Conservation (phyloP, 768 basidiomycete species). For the Calvatia gigantea region DNA sequence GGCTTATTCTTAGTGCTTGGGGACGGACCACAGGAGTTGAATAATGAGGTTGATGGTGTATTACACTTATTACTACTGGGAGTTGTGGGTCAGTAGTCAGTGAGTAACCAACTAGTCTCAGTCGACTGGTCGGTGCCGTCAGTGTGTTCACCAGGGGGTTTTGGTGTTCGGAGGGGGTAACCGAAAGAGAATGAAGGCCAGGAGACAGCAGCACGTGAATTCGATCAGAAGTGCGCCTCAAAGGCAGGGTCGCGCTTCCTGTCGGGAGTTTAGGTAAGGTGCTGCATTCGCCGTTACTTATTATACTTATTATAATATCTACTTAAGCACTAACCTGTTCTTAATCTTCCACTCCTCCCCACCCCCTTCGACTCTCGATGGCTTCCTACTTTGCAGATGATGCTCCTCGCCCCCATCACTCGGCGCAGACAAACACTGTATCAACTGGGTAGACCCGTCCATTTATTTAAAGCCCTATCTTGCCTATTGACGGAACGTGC, state of each 20-base stretch:
- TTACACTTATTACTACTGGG: no score
- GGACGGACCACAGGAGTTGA: not conserved
- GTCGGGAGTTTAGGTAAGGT: conserved; percentile 23
- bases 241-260: conserved; percentile 16
- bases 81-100: no score
- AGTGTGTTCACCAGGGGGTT: not conserved
- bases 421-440: conserved; percentile 12
- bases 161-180: not conserved
- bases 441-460: conserved; percentile 22
- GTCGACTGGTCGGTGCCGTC: no score
- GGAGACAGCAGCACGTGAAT: conserved; percentile 33
- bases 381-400: conserved; percentile 1
- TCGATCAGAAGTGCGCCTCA: conserved; percentile 29
- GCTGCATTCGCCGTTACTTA: conserved; percentile 12
- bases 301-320: no score
- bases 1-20: not conserved
- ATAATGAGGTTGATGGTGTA: not conserved
- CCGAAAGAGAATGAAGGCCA: conserved; percentile 15
- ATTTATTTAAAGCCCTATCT: not conserved
- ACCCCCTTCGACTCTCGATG: conserved; percentile 4
- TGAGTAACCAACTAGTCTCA: no score
- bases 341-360: not conserved
- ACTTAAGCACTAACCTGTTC: no score
- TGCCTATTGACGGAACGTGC: conserved; percentile 4
- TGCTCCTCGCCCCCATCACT: not conserved